Conservation (phyloP, 805 yeast genomes). For the Metschnikowia kunwiensis region DNA sequence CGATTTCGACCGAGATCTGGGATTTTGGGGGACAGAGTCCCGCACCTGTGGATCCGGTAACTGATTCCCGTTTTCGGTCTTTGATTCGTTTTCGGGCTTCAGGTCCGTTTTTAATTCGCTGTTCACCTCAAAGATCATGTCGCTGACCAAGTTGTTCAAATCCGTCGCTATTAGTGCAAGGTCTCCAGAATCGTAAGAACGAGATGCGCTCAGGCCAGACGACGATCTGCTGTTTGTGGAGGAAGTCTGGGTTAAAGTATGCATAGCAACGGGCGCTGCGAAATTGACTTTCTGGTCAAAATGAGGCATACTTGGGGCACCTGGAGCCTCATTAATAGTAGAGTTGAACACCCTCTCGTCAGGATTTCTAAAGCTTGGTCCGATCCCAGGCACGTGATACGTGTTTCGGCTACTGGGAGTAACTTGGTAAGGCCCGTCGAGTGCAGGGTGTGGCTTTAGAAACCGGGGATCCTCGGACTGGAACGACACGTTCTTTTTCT, state of each 20-base stretch:
- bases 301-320: too few species aligned
- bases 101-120: not conserved
- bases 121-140: slow-evolving; percentile 36
- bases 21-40: not conserved
- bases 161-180: slow-evolving; percentile 37
- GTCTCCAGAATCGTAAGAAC: slow-evolving; percentile 27
- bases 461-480: not conserved
- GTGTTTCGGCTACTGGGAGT: not conserved
- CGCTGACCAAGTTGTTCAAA: slow-evolving; percentile 38
- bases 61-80: not conserved
- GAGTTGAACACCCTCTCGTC: too few species aligned
- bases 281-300: too few species aligned
- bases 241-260: too few species aligned
- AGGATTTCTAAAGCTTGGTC: too few species aligned
- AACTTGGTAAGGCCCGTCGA: too few species aligned
- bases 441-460: too few species aligned
- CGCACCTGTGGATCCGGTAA: not conserved
- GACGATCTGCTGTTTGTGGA: not conserved
- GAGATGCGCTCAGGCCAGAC: not conserved
- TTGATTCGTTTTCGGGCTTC: not conserved
- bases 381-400: not conserved
- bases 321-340: too few species aligned
- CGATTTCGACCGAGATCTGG: not conserved
- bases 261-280: too few species aligned
- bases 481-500: too few species aligned